A percentile compares a stretch with the other conserved stretches of the same genome.
phyloP scores from a whole-genome alignment of 208 protist species.

The Leishmania braziliensis region DNA sequence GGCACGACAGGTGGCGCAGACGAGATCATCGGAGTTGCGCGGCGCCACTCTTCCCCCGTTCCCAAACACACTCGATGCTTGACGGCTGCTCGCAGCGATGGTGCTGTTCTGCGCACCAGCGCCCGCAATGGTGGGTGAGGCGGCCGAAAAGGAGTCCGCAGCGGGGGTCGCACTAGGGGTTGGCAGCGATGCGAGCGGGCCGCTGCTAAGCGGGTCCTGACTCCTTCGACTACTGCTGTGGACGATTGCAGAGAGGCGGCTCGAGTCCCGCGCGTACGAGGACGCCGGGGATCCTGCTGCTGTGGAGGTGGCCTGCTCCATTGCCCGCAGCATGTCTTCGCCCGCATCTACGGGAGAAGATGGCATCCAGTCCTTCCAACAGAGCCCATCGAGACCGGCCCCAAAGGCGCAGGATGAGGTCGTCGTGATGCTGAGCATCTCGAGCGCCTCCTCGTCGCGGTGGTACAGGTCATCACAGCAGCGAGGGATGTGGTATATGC shows the following conservation, averaged over 20 bases:
- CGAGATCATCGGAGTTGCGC: constrained; percentile 27
- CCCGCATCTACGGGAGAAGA: constrained; percentile 13
- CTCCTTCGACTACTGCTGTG: not conserved
- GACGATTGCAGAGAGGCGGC: not conserved
- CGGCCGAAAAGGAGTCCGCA: not conserved
- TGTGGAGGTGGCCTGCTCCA: not conserved
- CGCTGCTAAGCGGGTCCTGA: not conserved
- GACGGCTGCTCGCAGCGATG: not conserved
- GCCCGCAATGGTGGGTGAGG: not conserved
- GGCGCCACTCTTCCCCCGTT: not conserved
- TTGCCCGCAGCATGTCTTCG: constrained; percentile 12
- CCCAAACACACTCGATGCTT: not conserved
- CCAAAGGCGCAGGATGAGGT: constrained; percentile 60
- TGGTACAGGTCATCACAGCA: constrained; percentile 61
- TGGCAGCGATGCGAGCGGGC: not conserved
- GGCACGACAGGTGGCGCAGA: not conserved
- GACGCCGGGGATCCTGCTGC: not conserved
- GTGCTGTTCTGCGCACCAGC: no score
- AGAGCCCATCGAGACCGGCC: constrained; percentile 41
- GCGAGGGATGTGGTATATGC: constrained; percentile 25
- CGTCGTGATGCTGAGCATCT: constrained; percentile 52
- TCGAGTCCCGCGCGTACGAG: not conserved
- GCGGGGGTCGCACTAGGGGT: not conserved
- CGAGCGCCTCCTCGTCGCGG: constrained; percentile 52
- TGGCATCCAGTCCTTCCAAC: constrained; percentile 34